Evolutionary conservation across 805 yeast genomes (phyloP).

Genomic region (Wickerhamiella nectarea): DNA sequence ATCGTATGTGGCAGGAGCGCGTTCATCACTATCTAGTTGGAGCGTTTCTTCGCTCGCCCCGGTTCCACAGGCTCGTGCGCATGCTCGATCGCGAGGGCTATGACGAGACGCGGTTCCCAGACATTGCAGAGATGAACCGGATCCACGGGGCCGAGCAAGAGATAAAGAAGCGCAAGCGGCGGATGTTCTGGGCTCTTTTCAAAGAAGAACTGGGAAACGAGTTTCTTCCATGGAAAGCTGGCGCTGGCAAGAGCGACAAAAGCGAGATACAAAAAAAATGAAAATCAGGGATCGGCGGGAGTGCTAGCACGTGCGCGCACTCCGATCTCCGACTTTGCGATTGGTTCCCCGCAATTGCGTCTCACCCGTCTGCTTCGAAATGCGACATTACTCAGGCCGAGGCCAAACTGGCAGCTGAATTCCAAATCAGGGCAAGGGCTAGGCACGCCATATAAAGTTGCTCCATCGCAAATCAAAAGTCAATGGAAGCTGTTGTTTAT

Average conservation of each 20-base stretch:
- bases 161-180: conserved; percentile 12
- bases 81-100: conserved; percentile 17
- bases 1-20: conserved; percentile 16
- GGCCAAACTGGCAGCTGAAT: too few relatives aligned
- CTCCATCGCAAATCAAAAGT: neutral
- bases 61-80: conserved; percentile 20
- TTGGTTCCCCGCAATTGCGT: too few relatives aligned
- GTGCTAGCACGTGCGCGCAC: too few relatives aligned
- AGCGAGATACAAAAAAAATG: too few relatives aligned
- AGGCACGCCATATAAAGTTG: neutral
- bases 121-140: conserved; percentile 9
- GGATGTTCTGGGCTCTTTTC: conserved; percentile 16
- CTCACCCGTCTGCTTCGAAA: too few relatives aligned
- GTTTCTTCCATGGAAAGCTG: conserved; percentile 9
- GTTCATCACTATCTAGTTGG: conserved; percentile 19
- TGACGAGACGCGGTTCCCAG: conserved; percentile 12
- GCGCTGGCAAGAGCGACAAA: neutral
- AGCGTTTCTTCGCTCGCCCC: conserved; percentile 18
- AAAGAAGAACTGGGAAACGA: conserved; percentile 19
- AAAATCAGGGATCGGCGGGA: neutral
- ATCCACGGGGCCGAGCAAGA: conserved; percentile 9
- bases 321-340: too few relatives aligned
- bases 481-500: conserved; percentile 8
- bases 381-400: too few relatives aligned
- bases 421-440: too few relatives aligned